phyloP scores from a whole-genome alignment of 768 basidiomycete genomes.

The Crassisporium funariophilum region DNA sequence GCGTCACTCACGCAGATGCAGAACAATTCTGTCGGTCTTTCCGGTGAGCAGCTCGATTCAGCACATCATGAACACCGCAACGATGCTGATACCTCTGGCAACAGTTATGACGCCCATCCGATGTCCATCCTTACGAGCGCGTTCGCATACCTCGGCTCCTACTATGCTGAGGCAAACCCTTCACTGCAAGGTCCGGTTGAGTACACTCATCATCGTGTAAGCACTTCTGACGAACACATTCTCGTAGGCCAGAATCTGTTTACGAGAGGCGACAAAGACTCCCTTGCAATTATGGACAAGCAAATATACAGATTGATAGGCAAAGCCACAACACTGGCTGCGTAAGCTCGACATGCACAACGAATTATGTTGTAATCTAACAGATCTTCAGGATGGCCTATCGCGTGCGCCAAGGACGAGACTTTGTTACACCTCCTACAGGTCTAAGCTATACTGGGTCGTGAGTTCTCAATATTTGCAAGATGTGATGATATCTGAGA shows the following conservation, averaged over 20 bases:
- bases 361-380: constrained; percentile 1
- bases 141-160: constrained; percentile 86
- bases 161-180: constrained; percentile 88
- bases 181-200: constrained; percentile 67
- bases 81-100: not conserved
- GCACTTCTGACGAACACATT: not conserved
- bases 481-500: too few species aligned
- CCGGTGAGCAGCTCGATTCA: constrained; percentile 38
- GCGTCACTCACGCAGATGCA: constrained; percentile 65
- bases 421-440: constrained; percentile 82
- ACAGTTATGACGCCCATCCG: constrained; percentile 89
- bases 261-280: constrained; percentile 64
- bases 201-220: not conserved
- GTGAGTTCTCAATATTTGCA: too few species aligned
- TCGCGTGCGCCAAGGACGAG: constrained; percentile 86
- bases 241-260: constrained; percentile 72
- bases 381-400: constrained; percentile 81
- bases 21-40: constrained; percentile 71
- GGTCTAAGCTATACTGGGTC: constrained; percentile 84
- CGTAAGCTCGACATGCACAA: constrained; percentile 46
- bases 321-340: constrained; percentile 86
- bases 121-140: constrained; percentile 90
- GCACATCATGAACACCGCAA: not conserved
- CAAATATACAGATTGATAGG: constrained; percentile 89
- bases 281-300: constrained; percentile 85